Percentiles rank a stretch among this genome's conserved stretches.
Evolutionary conservation across 345 rosid genomes (phyloP).

Genomic region (Eucalyptus camaldulensis): DNA sequence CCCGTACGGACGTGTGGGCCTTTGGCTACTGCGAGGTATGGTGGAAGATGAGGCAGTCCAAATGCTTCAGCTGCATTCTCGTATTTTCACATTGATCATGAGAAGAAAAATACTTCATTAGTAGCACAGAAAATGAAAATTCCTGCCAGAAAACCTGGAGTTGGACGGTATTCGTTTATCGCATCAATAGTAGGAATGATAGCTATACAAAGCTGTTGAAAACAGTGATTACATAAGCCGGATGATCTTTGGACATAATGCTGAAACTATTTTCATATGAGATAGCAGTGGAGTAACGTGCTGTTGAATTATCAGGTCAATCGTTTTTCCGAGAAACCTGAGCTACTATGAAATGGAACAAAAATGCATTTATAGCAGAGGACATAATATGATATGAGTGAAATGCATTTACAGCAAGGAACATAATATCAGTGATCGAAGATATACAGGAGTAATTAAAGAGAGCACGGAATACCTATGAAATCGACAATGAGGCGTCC

Average conservation of each 20-base stretch:
- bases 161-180: neutral
- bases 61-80: neutral
- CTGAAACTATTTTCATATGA: neutral
- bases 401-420: slow-evolving; percentile 24
- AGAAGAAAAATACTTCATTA: slow-evolving; percentile 35
- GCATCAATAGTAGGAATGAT: neutral
- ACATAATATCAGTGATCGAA: neutral
- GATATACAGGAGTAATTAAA: neutral
- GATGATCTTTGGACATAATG: neutral
- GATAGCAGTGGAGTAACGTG: neutral
- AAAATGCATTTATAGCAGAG: slow-evolving; percentile 26
- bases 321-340: neutral
- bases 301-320: neutral
- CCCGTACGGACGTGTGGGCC: neutral
- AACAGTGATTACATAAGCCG: neutral
- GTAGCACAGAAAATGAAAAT: neutral
- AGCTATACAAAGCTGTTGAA: neutral
- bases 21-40: neutral
- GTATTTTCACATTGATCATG: slow-evolving; percentile 3
- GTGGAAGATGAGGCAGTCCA: neutral
- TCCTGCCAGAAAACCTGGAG: neutral
- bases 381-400: neutral
- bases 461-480: slow-evolving; percentile 17
- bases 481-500: neutral
- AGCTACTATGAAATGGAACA: slow-evolving; percentile 35